Evolutionary conservation across 176 grass and related monocot genomes (phyloP).

Genomic region (Alloteropsis semialata): DNA sequence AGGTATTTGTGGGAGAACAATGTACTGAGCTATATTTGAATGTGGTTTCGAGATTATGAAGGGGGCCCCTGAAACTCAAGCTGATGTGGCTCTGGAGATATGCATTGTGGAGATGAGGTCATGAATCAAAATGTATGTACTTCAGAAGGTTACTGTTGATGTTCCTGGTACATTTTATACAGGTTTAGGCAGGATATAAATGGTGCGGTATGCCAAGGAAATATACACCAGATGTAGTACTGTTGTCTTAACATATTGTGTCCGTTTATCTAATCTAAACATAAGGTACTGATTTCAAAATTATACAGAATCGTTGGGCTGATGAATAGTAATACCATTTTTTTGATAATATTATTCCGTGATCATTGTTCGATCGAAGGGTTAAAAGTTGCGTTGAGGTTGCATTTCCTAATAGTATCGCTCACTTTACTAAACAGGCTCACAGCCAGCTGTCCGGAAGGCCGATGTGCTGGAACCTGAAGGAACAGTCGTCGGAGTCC

Average conservation of each 20-base stretch:
- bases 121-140: background rate
- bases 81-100: background rate
- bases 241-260: background rate
- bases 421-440: background rate
- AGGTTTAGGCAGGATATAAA: background rate
- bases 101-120: background rate
- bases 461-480: slow-evolving; percentile 58
- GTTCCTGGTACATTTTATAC: background rate
- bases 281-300: background rate
- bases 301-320: background rate
- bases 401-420: background rate
- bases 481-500: slow-evolving; percentile 40
- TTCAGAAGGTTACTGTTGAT: background rate
- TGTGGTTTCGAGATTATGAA: background rate
- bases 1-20: background rate
- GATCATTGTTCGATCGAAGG: background rate
- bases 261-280: background rate
- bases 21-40: background rate
- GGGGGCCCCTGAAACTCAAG: background rate
- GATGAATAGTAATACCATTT: background rate
- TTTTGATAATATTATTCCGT: background rate
- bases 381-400: background rate
- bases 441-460: slow-evolving; percentile 61
- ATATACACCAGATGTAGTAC: background rate
- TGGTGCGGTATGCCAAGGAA: background rate